Evolutionary conservation across 768 basidiomycete species (phyloP), one percentile per base, ranked within the genome.

Genomic region (Flagelloscypha sp.): DNA sequence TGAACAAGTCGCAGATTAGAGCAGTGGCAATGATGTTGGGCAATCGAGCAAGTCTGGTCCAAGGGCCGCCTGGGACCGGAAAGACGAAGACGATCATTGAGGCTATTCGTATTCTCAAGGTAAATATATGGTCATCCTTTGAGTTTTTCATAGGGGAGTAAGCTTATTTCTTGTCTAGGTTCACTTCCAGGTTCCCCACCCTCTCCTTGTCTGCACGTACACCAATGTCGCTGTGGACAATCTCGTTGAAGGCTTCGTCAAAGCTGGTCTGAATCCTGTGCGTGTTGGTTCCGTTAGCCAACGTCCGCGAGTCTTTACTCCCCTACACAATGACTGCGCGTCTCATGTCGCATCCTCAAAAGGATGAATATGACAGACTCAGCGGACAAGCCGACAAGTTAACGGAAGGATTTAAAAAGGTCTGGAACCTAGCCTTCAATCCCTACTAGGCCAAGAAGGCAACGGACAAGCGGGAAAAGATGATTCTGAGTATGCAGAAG

Each of bases 171-270:
- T 43, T 34, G 15, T 36, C 5, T 51, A 88, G 80, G 53, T 59
- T 3, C 76, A 88, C 49, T 97, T 92, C 53, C 68, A 82, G 54
- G 77, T 93, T 7, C 74, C 84, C 5, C 74, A 84, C 23, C 89
- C 89, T 1, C 65, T 94, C 25, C 72, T 97, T 10, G 82, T 94
- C n/a, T 87, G 86, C 54, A 92, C 92, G 0, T 94, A 86, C 52
- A 95, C 93, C 25, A 93, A 95, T 46, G 85, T 78, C 13, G 90
- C 93, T 0, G 88, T 93, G 13, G 90, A 95, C 52, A 87, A 93
- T 46, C 75, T 95, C 7, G 76, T 92, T 24, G 79, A 83, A 49
- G 84, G 84, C 0, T 65, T 92, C 17, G 66, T 65, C 7, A 55
- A 59, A 6, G 63, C 69, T 1, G 74, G 76, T 3, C 55, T 93